Base-by-base conservation (phyloP, 306 rosid species). In the Malus sylvestris region DNA sequence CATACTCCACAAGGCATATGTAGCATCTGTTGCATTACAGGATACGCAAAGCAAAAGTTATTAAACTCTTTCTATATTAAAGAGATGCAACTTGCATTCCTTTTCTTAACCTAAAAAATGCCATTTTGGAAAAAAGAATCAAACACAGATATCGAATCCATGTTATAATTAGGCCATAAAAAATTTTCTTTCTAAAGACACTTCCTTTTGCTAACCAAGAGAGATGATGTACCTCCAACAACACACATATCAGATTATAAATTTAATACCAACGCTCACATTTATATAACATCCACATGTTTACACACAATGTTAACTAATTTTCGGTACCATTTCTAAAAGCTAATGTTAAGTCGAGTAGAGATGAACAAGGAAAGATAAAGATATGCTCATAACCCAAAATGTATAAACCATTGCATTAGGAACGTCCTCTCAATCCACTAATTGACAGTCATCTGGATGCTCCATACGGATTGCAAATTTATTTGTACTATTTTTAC, bases 1-100 rank as follows among this genome's bases (percentile, higher is more conserved):
- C 99, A 23, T 93, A 96, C 90, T 96, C 99, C 83, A 93, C 97
- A 72, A 96, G 99, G 85, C 99, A 96, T 87, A 96, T 96, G 79
- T 96, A 96, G 82, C 99, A 96, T 84, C 99, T 96, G 83, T 73
- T 44, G 63, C 44, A 76, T 68, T 46, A 52, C 22, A 78, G 72
- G 69, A 86, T n/a, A 8, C 57, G 3, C 15, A 75, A 69, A 74
- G 66, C 44, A 49, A 76, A 77, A 71, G 59, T n/a, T 23, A 60
- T 20, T 69, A 60, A 61, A 40, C 32, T 3, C 49, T 27, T 57
- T 15, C 22, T 0, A 13, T 15, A 32, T 10, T 45, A 22, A 20
- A 19, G 18, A 23, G 45, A 49, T 25, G 23, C 45, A 18, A 22
- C n/a, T 18, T 44, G 32, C 57, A 12, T 6, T 12, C 16, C n/a